phyloP scores from a whole-genome alignment of 2,329 filamentous ascomycete species.

The Teratosphaeria zuluensis region DNA sequence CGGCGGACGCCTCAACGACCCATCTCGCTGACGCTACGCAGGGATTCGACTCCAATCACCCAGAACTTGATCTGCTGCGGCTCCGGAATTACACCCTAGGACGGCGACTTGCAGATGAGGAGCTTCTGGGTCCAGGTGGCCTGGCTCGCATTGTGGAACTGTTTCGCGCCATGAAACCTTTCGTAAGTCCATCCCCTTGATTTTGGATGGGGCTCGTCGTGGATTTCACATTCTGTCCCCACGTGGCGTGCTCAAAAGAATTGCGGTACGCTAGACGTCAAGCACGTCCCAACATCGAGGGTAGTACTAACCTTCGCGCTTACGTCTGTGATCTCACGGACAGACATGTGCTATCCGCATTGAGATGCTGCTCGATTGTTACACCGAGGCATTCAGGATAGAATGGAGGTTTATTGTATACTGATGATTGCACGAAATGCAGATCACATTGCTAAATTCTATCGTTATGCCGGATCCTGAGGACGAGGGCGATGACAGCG shows the following conservation, averaged over 20 bases:
- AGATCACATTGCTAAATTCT: conserved; percentile 43
- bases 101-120: conserved; percentile 54
- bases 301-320: not conserved
- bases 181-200: conserved; percentile 53
- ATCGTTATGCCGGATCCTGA: conserved; percentile 41
- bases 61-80: conserved; percentile 71
- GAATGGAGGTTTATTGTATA: not conserved
- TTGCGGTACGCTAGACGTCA: not conserved
- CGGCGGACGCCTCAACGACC: not conserved
- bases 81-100: conserved; percentile 70
- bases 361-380: not conserved
- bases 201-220: not conserved
- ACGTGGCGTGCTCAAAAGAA: not conserved
- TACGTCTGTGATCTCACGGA: not conserved
- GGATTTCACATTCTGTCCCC: not conserved
- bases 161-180: conserved; percentile 61
- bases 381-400: not conserved
- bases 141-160: conserved; percentile 57
- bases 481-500: conserved; percentile 16
- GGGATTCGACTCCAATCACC: conserved; percentile 66
- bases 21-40: conserved; percentile 25
- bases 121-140: conserved; percentile 53
- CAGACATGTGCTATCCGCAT: not conserved
- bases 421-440: conserved; percentile 6
- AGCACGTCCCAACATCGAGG: not conserved